These are phyloP conservation scores for Carex parvula DNA, from an alignment of 176 grass and related monocot species.

Conservation along the genomic window DNA sequence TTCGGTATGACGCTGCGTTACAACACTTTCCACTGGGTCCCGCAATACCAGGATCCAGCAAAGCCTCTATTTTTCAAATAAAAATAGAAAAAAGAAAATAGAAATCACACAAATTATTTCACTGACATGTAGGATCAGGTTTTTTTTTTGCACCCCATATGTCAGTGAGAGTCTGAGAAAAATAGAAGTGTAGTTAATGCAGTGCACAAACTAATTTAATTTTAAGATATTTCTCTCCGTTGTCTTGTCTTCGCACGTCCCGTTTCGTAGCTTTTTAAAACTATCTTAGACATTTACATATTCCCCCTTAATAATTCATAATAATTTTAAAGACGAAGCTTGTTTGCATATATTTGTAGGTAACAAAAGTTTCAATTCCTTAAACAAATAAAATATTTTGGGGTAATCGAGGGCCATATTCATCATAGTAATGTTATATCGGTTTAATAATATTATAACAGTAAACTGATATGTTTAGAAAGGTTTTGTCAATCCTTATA, in stretches of 20 bases:
- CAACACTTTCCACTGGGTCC: background rate
- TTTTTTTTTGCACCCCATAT: background rate
- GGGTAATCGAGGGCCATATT: background rate
- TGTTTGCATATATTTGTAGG: background rate
- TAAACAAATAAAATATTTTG: background rate
- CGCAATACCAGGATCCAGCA: background rate
- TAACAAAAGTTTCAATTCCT: background rate
- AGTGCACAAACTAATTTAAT: background rate
- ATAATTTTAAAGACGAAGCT: background rate
- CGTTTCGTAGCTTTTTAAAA: background rate
- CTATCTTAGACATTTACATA: background rate
- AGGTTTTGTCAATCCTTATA: no score
- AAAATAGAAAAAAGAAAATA: background rate
- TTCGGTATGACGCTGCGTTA: background rate
- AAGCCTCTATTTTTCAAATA: background rate
- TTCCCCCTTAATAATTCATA: background rate
- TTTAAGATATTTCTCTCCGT: background rate
- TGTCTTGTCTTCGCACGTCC: slow-evolving; percentile 12
- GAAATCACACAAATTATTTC: background rate
- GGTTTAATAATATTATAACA: no score
- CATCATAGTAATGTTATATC: background rate
- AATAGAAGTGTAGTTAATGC: background rate
- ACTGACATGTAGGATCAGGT: background rate
- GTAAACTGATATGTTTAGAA: no score
- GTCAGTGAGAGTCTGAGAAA: background rate